phyloP scores from a whole-genome alignment of 257 asterid genomes.

The Solanum ahanhuiri region DNA sequence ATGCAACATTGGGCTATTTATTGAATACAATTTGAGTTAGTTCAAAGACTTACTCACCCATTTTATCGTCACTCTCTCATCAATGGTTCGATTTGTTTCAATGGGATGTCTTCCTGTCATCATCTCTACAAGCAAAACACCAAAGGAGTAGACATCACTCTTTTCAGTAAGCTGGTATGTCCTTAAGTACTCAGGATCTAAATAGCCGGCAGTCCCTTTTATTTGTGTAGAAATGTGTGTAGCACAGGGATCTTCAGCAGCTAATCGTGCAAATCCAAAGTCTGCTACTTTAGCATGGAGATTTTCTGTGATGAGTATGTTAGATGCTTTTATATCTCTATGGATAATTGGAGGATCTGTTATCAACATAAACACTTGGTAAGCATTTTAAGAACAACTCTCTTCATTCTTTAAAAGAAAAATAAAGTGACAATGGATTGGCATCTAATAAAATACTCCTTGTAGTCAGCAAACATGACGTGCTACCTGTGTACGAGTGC shows the following conservation, averaged over 20 bases:
- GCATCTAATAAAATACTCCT: background rate
- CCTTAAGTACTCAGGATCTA: constrained; percentile 63
- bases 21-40: background rate
- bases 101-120: constrained; percentile 55
- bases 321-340: constrained; percentile 61
- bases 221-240: constrained; percentile 1
- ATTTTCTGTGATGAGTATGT: constrained; percentile 61
- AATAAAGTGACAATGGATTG: background rate
- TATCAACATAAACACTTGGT: background rate
- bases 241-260: background rate
- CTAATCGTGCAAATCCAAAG: constrained; percentile 27
- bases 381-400: background rate
- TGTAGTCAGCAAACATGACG: background rate
- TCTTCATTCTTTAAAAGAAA: background rate
- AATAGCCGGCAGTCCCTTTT: constrained; percentile 72
- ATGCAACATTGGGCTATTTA: background rate
- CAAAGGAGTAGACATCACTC: constrained; percentile 76
- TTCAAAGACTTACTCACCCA: constrained; percentile 62
- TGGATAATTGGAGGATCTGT: constrained; percentile 71
- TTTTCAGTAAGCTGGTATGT: constrained; percentile 58
- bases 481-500: constrained; percentile 53
- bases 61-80: constrained; percentile 39
- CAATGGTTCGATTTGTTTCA: constrained; percentile 21
- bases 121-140: constrained; percentile 62
- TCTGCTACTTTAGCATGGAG: constrained; percentile 65